These are phyloP conservation scores for Blastobotrys capitulatus DNA, from an alignment of 1,139 yeast genomes.

Conservation along the genomic window DNA sequence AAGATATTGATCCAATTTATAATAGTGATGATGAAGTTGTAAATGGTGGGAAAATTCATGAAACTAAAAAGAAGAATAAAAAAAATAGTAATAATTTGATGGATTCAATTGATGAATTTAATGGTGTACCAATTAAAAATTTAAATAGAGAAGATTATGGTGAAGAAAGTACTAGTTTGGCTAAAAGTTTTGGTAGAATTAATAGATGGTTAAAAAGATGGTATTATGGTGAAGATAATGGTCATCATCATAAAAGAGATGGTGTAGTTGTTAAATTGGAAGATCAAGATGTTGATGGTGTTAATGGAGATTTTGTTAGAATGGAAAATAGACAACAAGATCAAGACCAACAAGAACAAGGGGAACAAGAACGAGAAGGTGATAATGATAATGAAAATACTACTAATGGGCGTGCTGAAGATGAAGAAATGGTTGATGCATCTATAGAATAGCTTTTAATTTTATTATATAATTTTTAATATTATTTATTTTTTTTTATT, in stretches of 20 bases:
- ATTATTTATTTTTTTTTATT: not conserved
- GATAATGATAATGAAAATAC: not conserved
- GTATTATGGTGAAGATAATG: conserved; percentile 12
- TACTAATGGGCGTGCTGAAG: not conserved
- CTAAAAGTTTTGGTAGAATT: conserved; percentile 24
- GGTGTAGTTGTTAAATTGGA: not conserved
- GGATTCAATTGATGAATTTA: conserved; percentile 1
- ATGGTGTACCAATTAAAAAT: conserved; percentile 3
- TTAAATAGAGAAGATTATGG: conserved; percentile 23
- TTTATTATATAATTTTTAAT: not conserved
- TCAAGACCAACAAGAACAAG: conserved; percentile 2
- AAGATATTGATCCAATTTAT: conserved; percentile 30
- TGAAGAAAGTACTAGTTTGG: conserved; percentile 24
- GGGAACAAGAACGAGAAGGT: not conserved
- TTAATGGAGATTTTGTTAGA: not conserved
- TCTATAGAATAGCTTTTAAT: not conserved
- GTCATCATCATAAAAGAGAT: conserved; percentile 2
- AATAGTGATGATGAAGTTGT: conserved; percentile 29
- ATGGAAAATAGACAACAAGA: not conserved
- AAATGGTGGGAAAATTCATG: conserved; percentile 3
- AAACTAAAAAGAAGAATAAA: not conserved
- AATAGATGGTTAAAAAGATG: conserved; percentile 24
- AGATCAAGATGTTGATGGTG: not conserved
- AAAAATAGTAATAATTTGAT: not conserved
- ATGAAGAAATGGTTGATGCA: not conserved